A percentile compares a stretch with the other conserved stretches of the same genome.
Evolutionary conservation across 108 stramenopile species (phyloP).

Genomic region (Cyclotella cryptica): DNA sequence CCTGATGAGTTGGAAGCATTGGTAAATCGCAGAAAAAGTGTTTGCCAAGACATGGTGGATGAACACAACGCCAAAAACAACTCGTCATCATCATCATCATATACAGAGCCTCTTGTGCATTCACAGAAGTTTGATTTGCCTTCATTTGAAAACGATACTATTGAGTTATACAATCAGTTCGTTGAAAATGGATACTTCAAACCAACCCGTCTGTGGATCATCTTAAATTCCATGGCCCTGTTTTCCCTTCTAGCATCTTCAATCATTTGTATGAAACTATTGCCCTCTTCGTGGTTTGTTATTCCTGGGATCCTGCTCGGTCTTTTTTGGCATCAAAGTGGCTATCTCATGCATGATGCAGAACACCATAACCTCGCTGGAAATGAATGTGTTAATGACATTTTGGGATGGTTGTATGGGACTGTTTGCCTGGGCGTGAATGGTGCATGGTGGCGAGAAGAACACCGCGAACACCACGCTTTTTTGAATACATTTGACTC

Average conservation of each 20-base stretch:
- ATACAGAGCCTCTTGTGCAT: not conserved
- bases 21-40: conserved; percentile 4
- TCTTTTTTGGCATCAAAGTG: conserved; percentile 45
- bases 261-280: conserved; percentile 19
- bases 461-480: conserved; percentile 44
- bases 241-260: conserved; percentile 19
- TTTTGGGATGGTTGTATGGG: conserved; percentile 44
- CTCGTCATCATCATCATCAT: not conserved
- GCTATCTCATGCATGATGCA: conserved; percentile 42
- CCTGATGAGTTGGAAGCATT: conserved; percentile 22
- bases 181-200: conserved; percentile 27
- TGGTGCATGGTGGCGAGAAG: conserved; percentile 48
- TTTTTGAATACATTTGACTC: conserved; percentile 35
- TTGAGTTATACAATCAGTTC: conserved; percentile 22
- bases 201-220: conserved; percentile 21
- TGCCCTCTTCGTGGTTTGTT: conserved; percentile 20
- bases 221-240: conserved; percentile 16
- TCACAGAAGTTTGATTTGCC: conserved; percentile 15
- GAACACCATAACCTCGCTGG: conserved; percentile 38
- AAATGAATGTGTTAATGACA: conserved; percentile 31
- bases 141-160: conserved; percentile 31
- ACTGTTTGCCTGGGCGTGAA: conserved; percentile 44
- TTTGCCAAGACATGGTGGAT: conserved; percentile 36
- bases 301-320: conserved; percentile 31
- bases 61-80: conserved; percentile 10